phyloP scores from a whole-genome alignment of 805 yeast species.

The Barnettozyma californica region DNA sequence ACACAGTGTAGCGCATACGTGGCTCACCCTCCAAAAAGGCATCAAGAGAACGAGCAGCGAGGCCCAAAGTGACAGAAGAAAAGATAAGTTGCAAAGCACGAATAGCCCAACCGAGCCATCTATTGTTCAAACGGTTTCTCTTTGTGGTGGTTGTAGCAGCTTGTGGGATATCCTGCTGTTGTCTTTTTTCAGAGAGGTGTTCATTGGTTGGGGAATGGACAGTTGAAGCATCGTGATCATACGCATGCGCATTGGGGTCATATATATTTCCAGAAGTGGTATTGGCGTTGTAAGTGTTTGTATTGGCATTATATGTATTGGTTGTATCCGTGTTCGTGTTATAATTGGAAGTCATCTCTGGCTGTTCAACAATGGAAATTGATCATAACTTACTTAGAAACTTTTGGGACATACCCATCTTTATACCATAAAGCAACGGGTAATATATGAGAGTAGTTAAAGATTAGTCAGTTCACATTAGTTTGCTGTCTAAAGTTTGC shows the following conservation, averaged over 20 bases:
- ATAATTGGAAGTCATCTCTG: background rate
- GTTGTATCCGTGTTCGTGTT: background rate
- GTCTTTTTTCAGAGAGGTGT: conserved; percentile 14
- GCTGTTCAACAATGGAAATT: background rate
- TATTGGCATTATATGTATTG: background rate
- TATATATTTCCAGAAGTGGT: background rate
- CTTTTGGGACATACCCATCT: background rate
- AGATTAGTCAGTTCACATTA: background rate
- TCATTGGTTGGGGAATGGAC: conserved; percentile 18
- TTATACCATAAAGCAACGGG: background rate
- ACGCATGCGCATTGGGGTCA: background rate
- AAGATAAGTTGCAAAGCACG: conserved; percentile 25
- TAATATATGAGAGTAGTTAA: background rate
- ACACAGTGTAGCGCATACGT: conserved; percentile 28
- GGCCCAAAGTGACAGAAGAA: conserved; percentile 26
- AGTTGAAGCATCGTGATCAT: conserved; percentile 23
- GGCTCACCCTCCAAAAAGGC: conserved; percentile 23
- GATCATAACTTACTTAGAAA: too few species aligned
- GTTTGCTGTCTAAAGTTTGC: background rate
- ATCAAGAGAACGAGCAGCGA: conserved; percentile 24
- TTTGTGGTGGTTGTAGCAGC: background rate
- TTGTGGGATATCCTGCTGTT: background rate
- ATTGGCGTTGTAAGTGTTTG: background rate
- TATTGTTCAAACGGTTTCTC: background rate
- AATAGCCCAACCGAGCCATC: conserved; percentile 10